Conservation (phyloP, 768 basidiomycete genomes). For the Lactarius sanguifluus region DNA sequence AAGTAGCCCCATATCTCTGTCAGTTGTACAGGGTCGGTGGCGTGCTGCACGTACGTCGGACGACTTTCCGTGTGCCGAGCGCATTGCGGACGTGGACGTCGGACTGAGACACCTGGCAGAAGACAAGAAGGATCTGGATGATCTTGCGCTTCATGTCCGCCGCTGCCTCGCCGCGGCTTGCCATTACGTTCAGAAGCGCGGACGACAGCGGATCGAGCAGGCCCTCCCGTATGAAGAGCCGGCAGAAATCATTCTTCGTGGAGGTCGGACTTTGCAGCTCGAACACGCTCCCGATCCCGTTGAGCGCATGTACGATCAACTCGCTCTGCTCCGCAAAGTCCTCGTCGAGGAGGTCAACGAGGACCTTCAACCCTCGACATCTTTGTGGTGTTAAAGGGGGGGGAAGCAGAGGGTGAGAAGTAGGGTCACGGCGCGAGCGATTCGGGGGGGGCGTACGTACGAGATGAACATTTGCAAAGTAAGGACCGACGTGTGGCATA, state of each 20-base stretch:
- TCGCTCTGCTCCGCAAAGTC: conserved; percentile 91
- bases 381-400: too few relatives aligned
- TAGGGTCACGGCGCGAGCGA: too few relatives aligned
- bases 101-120: conserved; percentile 94
- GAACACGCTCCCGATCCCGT: conserved; percentile 93
- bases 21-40: conserved; percentile 6
- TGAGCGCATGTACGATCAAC: conserved; percentile 88
- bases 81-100: conserved; percentile 93
- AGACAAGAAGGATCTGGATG: conserved; percentile 83
- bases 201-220: conserved; percentile 89
- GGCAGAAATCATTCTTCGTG: conserved; percentile 96
- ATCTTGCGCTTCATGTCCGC: conserved; percentile 84
- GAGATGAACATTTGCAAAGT: conserved; percentile 99
- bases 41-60: conserved; percentile 65
- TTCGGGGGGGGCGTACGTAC: conserved; percentile 50
- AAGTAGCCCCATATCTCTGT: neutral
- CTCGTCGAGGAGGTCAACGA: conserved; percentile 96
- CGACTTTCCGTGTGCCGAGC: conserved; percentile 84
- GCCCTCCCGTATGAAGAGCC: conserved; percentile 97
- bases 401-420: too few relatives aligned
- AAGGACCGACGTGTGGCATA: conserved; percentile 89
- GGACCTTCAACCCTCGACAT: conserved; percentile 85
- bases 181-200: conserved; percentile 87
- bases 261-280: conserved; percentile 89
- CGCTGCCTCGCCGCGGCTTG: conserved; percentile 61